These are phyloP conservation scores for Sedum album DNA, from an alignment of 164 flowering plant genomes.

Conservation along the genomic window DNA sequence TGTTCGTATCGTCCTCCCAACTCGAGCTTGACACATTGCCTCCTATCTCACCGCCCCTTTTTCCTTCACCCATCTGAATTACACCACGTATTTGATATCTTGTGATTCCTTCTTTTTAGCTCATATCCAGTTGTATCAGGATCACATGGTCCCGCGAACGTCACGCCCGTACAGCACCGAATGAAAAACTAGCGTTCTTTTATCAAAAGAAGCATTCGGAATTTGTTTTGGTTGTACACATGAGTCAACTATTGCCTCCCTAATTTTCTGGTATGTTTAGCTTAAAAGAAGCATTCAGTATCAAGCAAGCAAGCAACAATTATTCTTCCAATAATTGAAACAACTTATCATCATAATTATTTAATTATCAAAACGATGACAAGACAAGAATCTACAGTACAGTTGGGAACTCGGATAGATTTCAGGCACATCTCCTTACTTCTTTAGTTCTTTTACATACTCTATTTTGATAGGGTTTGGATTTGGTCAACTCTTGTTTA, in stretches of 20 bases:
- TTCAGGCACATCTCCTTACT: background rate
- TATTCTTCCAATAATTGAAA: background rate
- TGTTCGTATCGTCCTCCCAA: background rate
- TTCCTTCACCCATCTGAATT: background rate
- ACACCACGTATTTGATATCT: background rate
- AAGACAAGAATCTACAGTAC: background rate
- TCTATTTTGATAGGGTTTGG: background rate
- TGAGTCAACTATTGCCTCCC: background rate
- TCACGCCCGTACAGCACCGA: background rate
- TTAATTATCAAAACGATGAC: background rate
- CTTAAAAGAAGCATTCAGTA: too few species aligned
- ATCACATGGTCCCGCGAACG: background rate
- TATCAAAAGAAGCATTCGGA: background rate
- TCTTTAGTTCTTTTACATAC: background rate
- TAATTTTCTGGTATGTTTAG: background rate
- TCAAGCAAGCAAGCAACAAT: background rate
- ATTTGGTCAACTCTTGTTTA: background rate
- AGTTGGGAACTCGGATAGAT: background rate
- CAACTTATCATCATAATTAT: constrained; percentile 3
- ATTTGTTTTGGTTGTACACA: too few species aligned
- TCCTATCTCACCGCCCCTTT: constrained; percentile 1
- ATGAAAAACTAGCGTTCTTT: background rate
- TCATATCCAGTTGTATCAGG: background rate
- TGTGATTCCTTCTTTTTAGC: constrained; percentile 5
- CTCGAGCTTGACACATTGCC: constrained; percentile 1